These are phyloP conservation scores for Chlorella sp. DNA, from an alignment of 139 green algal species.

Conservation along the genomic window DNA sequence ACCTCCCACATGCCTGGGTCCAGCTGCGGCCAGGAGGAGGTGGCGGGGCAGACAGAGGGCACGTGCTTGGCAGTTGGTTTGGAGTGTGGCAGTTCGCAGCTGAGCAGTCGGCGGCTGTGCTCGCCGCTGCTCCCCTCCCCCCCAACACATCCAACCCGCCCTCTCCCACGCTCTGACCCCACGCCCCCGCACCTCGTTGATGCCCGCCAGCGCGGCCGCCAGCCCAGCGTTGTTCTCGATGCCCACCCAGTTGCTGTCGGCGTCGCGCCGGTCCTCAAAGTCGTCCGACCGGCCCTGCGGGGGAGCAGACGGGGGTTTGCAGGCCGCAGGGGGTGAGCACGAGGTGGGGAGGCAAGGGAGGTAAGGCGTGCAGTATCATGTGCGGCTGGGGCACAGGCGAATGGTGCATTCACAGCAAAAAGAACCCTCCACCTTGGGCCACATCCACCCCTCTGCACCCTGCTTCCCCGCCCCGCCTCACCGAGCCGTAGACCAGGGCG, in stretches of 20 bases:
- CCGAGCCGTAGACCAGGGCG: slow-evolving; percentile 66
- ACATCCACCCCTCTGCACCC: no score
- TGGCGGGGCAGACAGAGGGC: background rate
- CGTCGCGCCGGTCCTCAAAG: slow-evolving; percentile 50
- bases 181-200: background rate
- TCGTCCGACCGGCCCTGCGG: slow-evolving; percentile 39
- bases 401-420: no score
- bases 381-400: no score
- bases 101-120: background rate
- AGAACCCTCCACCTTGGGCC: no score
- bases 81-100: no score
- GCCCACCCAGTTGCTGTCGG: slow-evolving; percentile 42
- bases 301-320: no score
- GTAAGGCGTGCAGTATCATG: no score
- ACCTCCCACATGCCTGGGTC: slow-evolving; percentile 38
- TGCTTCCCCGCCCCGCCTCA: no score
- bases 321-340: no score
- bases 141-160: background rate
- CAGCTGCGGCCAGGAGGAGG: slow-evolving; percentile 21
- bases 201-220: slow-evolving; percentile 25
- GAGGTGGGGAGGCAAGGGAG: no score
- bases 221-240: slow-evolving; percentile 66
- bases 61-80: no score
- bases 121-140: background rate
- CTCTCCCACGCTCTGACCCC: no score